phyloP scores from a whole-genome alignment of 1,284 basidiomycete genomes.

The Stygiomarasmius scandens region DNA sequence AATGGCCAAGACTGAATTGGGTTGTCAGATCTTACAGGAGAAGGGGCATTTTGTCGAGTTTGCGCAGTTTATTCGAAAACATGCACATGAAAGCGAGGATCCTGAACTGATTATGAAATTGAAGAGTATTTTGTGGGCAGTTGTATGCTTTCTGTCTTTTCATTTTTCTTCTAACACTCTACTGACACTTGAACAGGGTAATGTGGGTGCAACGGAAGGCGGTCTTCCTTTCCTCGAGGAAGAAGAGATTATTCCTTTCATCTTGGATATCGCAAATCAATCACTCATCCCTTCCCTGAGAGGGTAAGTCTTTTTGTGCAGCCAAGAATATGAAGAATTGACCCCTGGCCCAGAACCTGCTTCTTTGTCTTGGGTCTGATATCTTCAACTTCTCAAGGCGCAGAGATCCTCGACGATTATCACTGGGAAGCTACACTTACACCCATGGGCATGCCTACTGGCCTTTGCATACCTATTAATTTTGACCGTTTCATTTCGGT shows the following conservation, averaged over 20 bases:
- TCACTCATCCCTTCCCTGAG: conserved; percentile 90
- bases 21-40: conserved; percentile 87
- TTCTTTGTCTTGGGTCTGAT: conserved; percentile 92
- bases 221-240: conserved; percentile 95
- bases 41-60: conserved; percentile 93
- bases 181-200: conserved; percentile 64
- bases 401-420: conserved; percentile 78
- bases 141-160: conserved; percentile 58
- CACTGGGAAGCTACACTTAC: conserved; percentile 92
- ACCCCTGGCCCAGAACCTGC: conserved; percentile 69
- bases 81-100: conserved; percentile 86
- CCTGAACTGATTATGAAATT: conserved; percentile 83
- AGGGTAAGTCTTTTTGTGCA: conserved; percentile 62
- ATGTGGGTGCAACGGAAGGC: conserved; percentile 87
- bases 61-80: conserved; percentile 85
- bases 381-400: conserved; percentile 59
- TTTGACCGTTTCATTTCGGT: conserved; percentile 82
- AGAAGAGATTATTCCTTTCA: conserved; percentile 88
- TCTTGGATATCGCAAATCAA: conserved; percentile 89
- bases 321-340: conserved; percentile 9
- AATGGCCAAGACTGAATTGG: conserved; percentile 94
- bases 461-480: conserved; percentile 87
- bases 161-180: not conserved
- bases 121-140: conserved; percentile 96
- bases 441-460: conserved; percentile 86